Evolutionary conservation across 2,329 filamentous ascomycete species (phyloP), one percentile per base, ranked within the genome.

Genomic region (Ramularia endophylla): DNA sequence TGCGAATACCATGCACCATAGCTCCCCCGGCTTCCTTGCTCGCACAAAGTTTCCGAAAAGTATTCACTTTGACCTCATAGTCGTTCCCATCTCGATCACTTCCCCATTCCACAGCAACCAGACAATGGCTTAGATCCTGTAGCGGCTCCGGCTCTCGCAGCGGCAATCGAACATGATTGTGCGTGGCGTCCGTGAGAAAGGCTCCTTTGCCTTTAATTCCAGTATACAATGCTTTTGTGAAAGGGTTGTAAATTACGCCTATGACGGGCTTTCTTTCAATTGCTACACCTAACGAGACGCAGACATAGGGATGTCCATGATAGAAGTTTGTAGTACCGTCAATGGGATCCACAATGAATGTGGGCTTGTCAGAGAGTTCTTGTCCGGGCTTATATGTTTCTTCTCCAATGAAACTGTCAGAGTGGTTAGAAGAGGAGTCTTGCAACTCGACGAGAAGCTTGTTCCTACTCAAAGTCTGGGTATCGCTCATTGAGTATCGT

Each of bases 251-350:
- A 47, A 90, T 80, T 43, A 90, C 80, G 47, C 85, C 85, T 32
- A 89, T 72, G 39, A 71, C 69, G 16, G 85, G 83, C 8, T 60
- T 57, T 48, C 75, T 74, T 56, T 75, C 65, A 47, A 87, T 65
- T 31, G 81, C 74, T 43, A 90, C 73, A 33, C 85, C 85, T 25
- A 90, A 78, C 8, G 83, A 87, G 65, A 89, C 81, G 66, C 80
- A 85, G 47, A 85, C 83, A 55, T 79, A 74, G 4, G 83, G 83
- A 65, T 86, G 83, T 15, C 75, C 76, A 65, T 89, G 85, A 34
- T 89, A 76, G 58, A 90, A 88, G 71, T 89, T 89, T 37, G 82
- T 87, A 5, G 78, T 88, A 57, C 83, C 85, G 65, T 90, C 85
- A 54, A 90, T 88, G 32, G 85, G 85, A 61, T 90, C 85, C 51